Evolutionary conservation across 2,329 filamentous ascomycete species (phyloP).

Genomic region (Verticillium tricorpus): DNA sequence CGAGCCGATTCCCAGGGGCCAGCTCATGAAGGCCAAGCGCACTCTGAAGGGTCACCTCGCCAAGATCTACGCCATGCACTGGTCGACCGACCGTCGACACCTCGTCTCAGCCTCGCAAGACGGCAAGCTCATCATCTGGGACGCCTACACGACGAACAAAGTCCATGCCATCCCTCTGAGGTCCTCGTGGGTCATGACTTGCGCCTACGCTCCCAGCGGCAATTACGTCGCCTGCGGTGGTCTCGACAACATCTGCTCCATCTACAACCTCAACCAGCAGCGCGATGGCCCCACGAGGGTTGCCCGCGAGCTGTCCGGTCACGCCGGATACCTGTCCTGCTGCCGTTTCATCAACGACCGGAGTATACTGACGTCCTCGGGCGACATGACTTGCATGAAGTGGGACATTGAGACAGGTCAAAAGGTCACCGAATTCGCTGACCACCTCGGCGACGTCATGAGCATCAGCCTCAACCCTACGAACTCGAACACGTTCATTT

Average conservation of each 20-base stretch:
- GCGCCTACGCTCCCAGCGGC: slow-evolving; percentile 94
- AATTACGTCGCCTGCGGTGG: slow-evolving; percentile 99
- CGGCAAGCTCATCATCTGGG: slow-evolving; percentile 99
- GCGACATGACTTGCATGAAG: slow-evolving; percentile 99
- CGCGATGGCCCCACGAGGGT: slow-evolving; percentile 96
- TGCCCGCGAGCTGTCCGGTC: slow-evolving; percentile 89
- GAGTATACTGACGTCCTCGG: slow-evolving; percentile 94
- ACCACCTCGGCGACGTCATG: slow-evolving; percentile 98
- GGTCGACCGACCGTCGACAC: slow-evolving; percentile 96
- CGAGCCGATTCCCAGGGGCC: slow-evolving; percentile 84
- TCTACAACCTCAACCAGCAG: slow-evolving; percentile 94
- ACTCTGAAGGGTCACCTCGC: slow-evolving; percentile 96
- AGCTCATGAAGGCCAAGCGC: slow-evolving; percentile 94
- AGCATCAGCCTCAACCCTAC: slow-evolving; percentile 99
- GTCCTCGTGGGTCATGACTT: slow-evolving; percentile 99
- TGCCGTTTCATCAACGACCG: slow-evolving; percentile 98
- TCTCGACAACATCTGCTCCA: slow-evolving; percentile 98
- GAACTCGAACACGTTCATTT: slow-evolving; percentile 98
- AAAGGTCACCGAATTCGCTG: slow-evolving; percentile 96
- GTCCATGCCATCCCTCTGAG: slow-evolving; percentile 96
- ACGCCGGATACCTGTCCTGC: slow-evolving; percentile 96
- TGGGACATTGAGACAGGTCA: slow-evolving; percentile 99
- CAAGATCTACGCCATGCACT: slow-evolving; percentile 99
- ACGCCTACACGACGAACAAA: slow-evolving; percentile 99
- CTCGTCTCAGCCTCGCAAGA: slow-evolving; percentile 97